phyloP scores from a whole-genome alignment of 108 stramenopile genomes.

The Pseudonitzschia delicatissima region DNA sequence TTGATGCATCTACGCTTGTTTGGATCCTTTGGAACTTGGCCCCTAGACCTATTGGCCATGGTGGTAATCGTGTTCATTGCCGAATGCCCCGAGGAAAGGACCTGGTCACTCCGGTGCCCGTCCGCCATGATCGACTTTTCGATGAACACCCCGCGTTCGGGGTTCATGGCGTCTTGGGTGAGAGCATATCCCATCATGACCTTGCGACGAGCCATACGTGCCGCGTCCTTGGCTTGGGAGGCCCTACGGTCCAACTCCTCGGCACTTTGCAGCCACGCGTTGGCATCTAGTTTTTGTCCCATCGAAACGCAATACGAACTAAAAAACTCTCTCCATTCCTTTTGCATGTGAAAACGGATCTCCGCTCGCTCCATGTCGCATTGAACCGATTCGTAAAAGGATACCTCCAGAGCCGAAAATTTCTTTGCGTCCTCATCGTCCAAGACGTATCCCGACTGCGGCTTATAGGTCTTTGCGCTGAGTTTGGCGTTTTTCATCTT shows the following conservation, averaged over 20 bases:
- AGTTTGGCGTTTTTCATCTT: conserved; percentile 91
- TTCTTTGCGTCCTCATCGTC: conserved; percentile 43
- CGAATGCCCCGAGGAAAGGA: conserved; percentile 7
- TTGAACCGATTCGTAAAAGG: conserved; percentile 57
- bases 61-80: conserved; percentile 6
- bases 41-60: not conserved
- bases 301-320: conserved; percentile 52
- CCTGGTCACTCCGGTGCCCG: conserved; percentile 19
- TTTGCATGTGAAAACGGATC: conserved; percentile 82
- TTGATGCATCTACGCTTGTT: conserved; percentile 17
- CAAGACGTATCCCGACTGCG: conserved; percentile 33
- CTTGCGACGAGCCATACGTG: conserved; percentile 63
- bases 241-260: conserved; percentile 77
- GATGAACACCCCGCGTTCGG: conserved; percentile 73
- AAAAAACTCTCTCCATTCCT: conserved; percentile 86
- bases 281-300: conserved; percentile 64
- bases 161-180: conserved; percentile 50
- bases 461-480: conserved; percentile 56
- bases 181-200: conserved; percentile 83
- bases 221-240: conserved; percentile 68
- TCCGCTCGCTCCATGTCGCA: conserved; percentile 73
- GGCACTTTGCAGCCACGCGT: conserved; percentile 67
- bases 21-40: not conserved
- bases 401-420: conserved; percentile 63
- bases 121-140: conserved; percentile 39